phyloP scores from a whole-genome alignment of 2,329 filamentous ascomycete species.

The Diaporthe sp. region DNA sequence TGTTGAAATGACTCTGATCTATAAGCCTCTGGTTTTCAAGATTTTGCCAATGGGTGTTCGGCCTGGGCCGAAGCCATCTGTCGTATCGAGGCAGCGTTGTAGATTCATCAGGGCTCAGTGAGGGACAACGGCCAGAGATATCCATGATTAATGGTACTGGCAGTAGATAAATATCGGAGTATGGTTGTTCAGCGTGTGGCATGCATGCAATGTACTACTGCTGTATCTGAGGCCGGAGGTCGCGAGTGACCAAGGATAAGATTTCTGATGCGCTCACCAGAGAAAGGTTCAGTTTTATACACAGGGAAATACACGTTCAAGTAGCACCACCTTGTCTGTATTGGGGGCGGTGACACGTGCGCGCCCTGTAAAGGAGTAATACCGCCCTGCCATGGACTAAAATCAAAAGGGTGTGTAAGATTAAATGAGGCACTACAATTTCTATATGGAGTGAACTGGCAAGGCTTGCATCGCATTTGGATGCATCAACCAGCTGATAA shows the following conservation, averaged over 20 bases:
- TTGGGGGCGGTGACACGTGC: not conserved
- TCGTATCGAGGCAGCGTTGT: not conserved
- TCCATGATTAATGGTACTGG: not conserved
- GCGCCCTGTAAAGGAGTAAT: not conserved
- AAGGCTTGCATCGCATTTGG: not conserved
- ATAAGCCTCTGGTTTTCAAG: conserved; percentile 10
- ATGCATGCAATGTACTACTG: not conserved
- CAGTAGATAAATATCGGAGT: not conserved
- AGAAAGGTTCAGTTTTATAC: too few relatives aligned
- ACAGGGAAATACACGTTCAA: too few relatives aligned
- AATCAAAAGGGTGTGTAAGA: not conserved
- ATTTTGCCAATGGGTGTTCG: not conserved
- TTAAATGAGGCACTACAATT: not conserved
- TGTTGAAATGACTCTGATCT: not conserved
- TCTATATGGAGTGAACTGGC: too few relatives aligned
- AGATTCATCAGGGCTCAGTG: not conserved
- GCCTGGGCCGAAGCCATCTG: not conserved
- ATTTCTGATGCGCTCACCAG: too few relatives aligned
- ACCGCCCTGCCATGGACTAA: not conserved
- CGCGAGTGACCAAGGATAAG: not conserved
- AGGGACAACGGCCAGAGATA: not conserved
- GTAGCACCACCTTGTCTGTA: not conserved
- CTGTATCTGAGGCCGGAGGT: not conserved
- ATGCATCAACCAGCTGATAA: too few relatives aligned
- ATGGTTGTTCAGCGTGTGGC: not conserved